Conservation (phyloP, 2,329 filamentous ascomycete species). For the Akanthomyces lecanii region DNA sequence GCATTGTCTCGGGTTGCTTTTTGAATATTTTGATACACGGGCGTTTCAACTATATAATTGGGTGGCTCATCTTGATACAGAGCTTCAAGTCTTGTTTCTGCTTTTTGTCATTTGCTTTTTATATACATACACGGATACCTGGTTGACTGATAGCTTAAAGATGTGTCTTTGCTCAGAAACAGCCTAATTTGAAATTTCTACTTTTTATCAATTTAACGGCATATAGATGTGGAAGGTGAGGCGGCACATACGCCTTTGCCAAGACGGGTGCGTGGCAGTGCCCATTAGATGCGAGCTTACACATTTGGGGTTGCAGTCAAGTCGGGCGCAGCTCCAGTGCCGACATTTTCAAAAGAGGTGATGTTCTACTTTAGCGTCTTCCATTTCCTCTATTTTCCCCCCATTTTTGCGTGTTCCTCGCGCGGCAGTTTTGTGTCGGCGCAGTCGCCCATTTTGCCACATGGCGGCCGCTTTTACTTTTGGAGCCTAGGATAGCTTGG, state of each 20-base stretch:
- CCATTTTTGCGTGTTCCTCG: neutral
- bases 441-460: neutral
- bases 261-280: neutral
- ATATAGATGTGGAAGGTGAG: neutral
- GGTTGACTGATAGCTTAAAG: neutral
- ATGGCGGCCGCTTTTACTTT: neutral
- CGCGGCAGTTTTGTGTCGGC: neutral
- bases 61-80: neutral
- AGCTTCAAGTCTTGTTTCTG: neutral
- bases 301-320: neutral
- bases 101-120: neutral
- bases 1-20: neutral
- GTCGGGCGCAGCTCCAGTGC: neutral
- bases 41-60: neutral
- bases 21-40: neutral
- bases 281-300: neutral
- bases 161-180: neutral
- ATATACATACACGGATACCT: neutral
- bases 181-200: neutral
- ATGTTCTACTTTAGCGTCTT: neutral
- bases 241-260: neutral
- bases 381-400: neutral
- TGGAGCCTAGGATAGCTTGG: neutral
- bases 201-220: no score
- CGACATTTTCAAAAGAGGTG: no score